Evolutionary conservation across 768 basidiomycete genomes (phyloP).

Genomic region (Inosperma sp.): DNA sequence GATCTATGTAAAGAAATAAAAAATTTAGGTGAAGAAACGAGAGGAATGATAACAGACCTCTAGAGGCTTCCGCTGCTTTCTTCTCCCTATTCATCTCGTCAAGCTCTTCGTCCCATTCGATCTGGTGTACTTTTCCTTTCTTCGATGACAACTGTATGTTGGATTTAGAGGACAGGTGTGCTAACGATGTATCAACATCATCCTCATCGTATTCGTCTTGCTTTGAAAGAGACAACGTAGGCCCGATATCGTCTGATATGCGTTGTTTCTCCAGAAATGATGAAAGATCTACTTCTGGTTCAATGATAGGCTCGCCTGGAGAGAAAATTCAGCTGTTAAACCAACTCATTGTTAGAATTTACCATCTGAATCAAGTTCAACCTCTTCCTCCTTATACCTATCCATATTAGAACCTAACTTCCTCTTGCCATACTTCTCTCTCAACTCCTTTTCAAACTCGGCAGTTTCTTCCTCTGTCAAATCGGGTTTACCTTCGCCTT

Average conservation of each 20-base stretch:
- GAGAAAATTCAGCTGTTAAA: background rate
- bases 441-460: conserved; percentile 47
- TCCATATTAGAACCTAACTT: conserved; percentile 67
- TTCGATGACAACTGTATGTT: conserved; percentile 27
- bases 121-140: conserved; percentile 60
- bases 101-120: conserved; percentile 65
- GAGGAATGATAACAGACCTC: conserved; percentile 66
- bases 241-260: conserved; percentile 17
- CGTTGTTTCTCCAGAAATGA: conserved; percentile 62
- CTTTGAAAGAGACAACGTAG: conserved; percentile 19
- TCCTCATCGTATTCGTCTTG: conserved; percentile 45
- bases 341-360: conserved; percentile 13
- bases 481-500: conserved; percentile 45
- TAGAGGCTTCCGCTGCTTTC: conserved; percentile 64
- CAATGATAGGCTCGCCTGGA: conserved; percentile 58
- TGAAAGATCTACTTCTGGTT: conserved; percentile 72
- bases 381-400: conserved; percentile 67
- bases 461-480: conserved; percentile 43
- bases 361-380: conserved; percentile 71
- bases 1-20: too few relatives aligned
- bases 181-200: conserved; percentile 58
- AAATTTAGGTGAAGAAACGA: too few relatives aligned
- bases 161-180: conserved; percentile 25
- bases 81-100: conserved; percentile 69
- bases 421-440: conserved; percentile 50